Conservation (phyloP, 176 grass and related monocot species). For the Cenchrus fungigraminus region DNA sequence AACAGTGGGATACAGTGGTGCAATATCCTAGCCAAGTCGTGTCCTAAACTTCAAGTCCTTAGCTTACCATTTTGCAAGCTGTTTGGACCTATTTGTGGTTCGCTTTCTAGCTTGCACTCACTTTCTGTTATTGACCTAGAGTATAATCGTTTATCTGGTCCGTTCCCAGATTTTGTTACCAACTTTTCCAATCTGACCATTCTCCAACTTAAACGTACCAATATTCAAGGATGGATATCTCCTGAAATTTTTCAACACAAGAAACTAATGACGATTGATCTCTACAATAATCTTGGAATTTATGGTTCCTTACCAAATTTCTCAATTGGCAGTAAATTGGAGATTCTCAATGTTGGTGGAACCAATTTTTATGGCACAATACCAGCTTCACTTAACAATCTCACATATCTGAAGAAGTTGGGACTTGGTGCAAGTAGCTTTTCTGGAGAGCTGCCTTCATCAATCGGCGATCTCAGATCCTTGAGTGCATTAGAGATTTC, state of each 20-base stretch:
- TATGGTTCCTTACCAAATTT: conserved; percentile 37
- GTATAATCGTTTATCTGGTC: conserved; percentile 31
- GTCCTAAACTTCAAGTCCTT: conserved; percentile 33
- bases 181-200: conserved; percentile 36
- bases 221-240: neutral
- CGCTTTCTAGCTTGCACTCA: conserved; percentile 23
- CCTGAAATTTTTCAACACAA: conserved; percentile 26
- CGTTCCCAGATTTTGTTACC: conserved; percentile 42
- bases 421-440: neutral
- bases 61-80: conserved; percentile 37
- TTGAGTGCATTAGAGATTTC: neutral
- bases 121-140: conserved; percentile 41
- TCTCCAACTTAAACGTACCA: neutral
- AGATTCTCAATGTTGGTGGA: conserved; percentile 7
- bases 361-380: conserved; percentile 33
- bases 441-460: neutral
- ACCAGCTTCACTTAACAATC: neutral
- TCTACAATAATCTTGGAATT: conserved; percentile 18
- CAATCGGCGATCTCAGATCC: neutral
- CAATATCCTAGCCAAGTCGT: neutral
- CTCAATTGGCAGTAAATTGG: neutral
- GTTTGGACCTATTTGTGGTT: conserved; percentile 21
- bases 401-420: conserved; percentile 35
- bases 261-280: conserved; percentile 40
- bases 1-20: conserved; percentile 24